Base-by-base conservation (phyloP, 345 rosid genomes). In the Chamaenerion angustifolium region DNA sequence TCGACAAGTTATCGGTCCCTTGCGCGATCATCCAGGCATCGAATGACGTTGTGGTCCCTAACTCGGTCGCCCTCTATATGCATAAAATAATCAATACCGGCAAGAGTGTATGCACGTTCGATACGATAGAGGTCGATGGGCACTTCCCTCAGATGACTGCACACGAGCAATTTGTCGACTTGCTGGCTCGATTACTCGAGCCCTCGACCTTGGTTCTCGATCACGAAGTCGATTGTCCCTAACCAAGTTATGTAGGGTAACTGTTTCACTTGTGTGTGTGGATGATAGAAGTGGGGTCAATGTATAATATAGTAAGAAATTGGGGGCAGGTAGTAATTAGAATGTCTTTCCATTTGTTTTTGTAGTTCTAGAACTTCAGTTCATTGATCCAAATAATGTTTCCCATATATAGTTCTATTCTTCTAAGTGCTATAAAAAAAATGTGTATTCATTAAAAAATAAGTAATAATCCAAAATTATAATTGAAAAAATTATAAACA, bases 11-110 rank as follows among this genome's bases (percentile, higher is more conserved):
- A 51, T 6, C 55, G 1, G n/a, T 18, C 8, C 56, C 60, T 0
- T 62, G 66, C 51, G 42, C 59, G 50, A 43, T 62, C 44, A 18
- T 62, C 15, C 60, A 62, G 15, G 19, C 49, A 35, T 43, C 59
- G 5, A 16, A 55, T 1, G 66, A 62, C 18, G 15, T 62, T 11
- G 66, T 4, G 0, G 66, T 55, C 12, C 66, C 59, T 0, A 35
- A 12, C 50, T 62, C 60, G 12, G 51, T 55, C 0, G 51, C 56
- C 4, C 47, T 23, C 23, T 62, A 54, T 54, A 54, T 62, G 65
- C 43, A 49, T 43, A 46, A 18, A 13, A 49, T 12, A 27, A 61
- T 61, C 19, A 41, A 46, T 4, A 3, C 41, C 0, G 65, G 59
- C 0, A 44, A 19, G 37, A 31, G 37, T 2, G 37, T 31, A 2